Base-by-base conservation (phyloP, 805 yeast species). In the Lachancea dasiensis region DNA sequence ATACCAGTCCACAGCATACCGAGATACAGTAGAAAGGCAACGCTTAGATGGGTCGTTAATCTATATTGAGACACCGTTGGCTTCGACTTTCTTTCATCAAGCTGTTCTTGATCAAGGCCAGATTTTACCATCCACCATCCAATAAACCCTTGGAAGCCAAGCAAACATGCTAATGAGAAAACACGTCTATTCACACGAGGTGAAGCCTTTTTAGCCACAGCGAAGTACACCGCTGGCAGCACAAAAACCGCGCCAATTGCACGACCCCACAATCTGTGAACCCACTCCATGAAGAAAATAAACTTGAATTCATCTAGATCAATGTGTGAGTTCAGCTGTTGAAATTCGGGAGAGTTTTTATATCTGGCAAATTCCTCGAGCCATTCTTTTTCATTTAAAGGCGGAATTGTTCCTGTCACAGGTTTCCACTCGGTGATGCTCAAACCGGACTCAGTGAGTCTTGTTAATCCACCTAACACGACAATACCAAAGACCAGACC, bases 111-210 rank as follows among this genome's bases (percentile, higher is more conserved):
- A 56, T 87, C 95, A 39, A 92, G 70, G 21, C 98, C 98, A 7
- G 96, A 86, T 52, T 84, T 79, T 36, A 92, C 98, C 98, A 92
- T 92, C 99, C 99, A 92, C 98, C 98, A 92, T 22, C 98, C 98
- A 48, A 92, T 81, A 37, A 81, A 83, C 37, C 98, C 98, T 68
- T 92, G 98, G 33, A 92, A 65, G 8, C 95, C 99, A 41, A 92
- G 70, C 36, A 92, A 65, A 0, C 72, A 77, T 28, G 95, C 74
- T 31, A 92, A 73, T 2, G 85, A 85, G 15, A 84, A 61, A 11
- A 92, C 67, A 48, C 86, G 72, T 40, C 67, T 67, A 34, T 85
- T 79, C 3, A 84, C 81, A 41, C 77, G 78, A 3, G 75, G 63
- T 2, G 87, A 77, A 8, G 90, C 77, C 46, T 69, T 77, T 27